phyloP scores from a whole-genome alignment of 305 asterid genomes.

The Nicotiana rustica region DNA sequence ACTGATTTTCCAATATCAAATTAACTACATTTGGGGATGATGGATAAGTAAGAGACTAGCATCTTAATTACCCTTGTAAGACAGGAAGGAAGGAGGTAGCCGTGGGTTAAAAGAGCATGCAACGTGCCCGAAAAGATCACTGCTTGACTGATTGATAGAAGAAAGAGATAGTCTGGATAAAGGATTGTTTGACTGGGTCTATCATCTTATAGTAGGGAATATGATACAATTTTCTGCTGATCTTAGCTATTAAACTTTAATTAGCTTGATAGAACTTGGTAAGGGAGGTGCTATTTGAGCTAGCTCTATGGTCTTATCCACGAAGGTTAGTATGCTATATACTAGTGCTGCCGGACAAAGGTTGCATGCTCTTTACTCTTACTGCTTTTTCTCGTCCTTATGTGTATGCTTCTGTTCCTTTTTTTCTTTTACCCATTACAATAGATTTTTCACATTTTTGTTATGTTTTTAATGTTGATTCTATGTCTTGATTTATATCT shows the following conservation, averaged over 20 bases:
- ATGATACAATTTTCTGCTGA: too few species aligned
- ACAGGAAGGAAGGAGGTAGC: constrained; percentile 9
- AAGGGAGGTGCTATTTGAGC: background rate
- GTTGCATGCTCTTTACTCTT: background rate
- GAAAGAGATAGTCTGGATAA: background rate
- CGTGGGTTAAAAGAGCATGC: background rate
- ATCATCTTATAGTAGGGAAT: background rate
- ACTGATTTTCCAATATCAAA: constrained; percentile 1
- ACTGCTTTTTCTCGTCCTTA: background rate
- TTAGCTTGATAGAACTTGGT: background rate
- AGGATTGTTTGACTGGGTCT: background rate
- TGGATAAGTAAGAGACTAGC: constrained; percentile 15
- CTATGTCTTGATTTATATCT: background rate
- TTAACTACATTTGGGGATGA: constrained; percentile 8
- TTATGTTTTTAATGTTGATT: constrained; percentile 8
- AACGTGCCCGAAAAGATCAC: background rate
- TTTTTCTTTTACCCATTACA: background rate
- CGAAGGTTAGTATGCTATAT: too few species aligned
- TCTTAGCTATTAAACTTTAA: too few species aligned
- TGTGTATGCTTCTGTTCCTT: constrained; percentile 1
- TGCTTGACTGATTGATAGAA: background rate
- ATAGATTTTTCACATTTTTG: constrained; percentile 16
- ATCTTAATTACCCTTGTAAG: constrained; percentile 26
- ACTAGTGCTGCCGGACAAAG: background rate
- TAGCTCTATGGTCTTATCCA: too few species aligned